phyloP scores from a whole-genome alignment of 1,284 basidiomycete genomes.

The Tylopilus orsonianus region DNA sequence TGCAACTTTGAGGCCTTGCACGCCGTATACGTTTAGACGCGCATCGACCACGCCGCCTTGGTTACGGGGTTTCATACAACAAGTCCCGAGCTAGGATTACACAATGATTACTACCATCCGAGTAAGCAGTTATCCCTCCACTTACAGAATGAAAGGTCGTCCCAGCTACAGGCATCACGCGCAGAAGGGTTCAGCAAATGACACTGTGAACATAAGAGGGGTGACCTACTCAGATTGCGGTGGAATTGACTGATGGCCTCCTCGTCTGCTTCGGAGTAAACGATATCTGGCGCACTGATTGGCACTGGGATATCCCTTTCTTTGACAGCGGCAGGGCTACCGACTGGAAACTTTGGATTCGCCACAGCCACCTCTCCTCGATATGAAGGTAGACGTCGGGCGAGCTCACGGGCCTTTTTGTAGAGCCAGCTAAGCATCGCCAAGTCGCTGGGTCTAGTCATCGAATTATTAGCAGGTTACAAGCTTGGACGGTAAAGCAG shows the following conservation, averaged over 20 bases:
- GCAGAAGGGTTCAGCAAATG: not conserved
- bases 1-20: constrained; percentile 23
- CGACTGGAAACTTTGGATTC: constrained; percentile 50
- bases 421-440: constrained; percentile 23
- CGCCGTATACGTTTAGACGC: constrained; percentile 21
- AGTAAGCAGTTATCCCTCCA: not conserved
- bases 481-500: not conserved
- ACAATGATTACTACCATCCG: not conserved
- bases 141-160: constrained; percentile 60
- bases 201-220: not conserved
- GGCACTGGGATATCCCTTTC: constrained; percentile 38
- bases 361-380: constrained; percentile 46
- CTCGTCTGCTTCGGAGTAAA: constrained; percentile 60
- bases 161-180: constrained; percentile 31
- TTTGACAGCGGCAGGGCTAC: constrained; percentile 42
- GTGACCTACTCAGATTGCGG: constrained; percentile 31
- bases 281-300: constrained; percentile 44
- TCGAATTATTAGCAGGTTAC: not conserved
- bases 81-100: constrained; percentile 22
- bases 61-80: constrained; percentile 24
- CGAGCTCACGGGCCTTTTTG: constrained; percentile 39
- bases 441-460: constrained; percentile 3
- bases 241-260: constrained; percentile 46
- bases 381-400: constrained; percentile 55
- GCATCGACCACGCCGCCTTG: constrained; percentile 23